These are phyloP conservation scores for Isoetes taiwanensis DNA, from an alignment of 75 land plant genomes.

Conservation along the genomic window DNA sequence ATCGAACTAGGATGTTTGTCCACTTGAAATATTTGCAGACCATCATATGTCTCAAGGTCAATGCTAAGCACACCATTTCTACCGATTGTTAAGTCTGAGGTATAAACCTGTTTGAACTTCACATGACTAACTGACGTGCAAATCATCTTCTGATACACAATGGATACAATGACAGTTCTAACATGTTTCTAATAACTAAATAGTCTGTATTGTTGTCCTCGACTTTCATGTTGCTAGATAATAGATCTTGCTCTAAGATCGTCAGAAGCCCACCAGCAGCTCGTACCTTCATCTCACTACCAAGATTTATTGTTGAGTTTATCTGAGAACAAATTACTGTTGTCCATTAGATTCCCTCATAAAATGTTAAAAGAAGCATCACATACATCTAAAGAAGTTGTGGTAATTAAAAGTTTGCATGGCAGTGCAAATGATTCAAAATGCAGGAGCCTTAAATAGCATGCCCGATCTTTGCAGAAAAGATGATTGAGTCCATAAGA, in stretches of 20 bases:
- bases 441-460: no score
- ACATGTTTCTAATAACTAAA: constrained; percentile 46
- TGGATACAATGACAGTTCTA: constrained; percentile 81
- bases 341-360: no score
- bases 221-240: constrained; percentile 24
- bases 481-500: no score
- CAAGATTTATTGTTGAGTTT: constrained; percentile 77
- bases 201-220: constrained; percentile 40
- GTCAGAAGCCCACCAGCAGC: constrained; percentile 95
- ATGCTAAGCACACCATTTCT: constrained; percentile 82
- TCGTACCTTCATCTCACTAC: constrained; percentile 93
- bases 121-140: no score
- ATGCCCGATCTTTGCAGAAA: no score
- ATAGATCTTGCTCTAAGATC: constrained; percentile 86
- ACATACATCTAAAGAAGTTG: no score
- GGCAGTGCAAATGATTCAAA: no score
- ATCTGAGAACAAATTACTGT: constrained; percentile 56
- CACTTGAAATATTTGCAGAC: constrained; percentile 81
- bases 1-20: constrained; percentile 97
- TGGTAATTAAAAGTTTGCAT: no score
- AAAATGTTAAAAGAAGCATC: no score
- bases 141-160: background rate
- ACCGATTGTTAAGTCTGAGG: background rate
- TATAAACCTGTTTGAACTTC: no score
- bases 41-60: constrained; percentile 66